phyloP scores from a whole-genome alignment of 768 basidiomycete genomes.

The Tricholoma furcatifolium region DNA sequence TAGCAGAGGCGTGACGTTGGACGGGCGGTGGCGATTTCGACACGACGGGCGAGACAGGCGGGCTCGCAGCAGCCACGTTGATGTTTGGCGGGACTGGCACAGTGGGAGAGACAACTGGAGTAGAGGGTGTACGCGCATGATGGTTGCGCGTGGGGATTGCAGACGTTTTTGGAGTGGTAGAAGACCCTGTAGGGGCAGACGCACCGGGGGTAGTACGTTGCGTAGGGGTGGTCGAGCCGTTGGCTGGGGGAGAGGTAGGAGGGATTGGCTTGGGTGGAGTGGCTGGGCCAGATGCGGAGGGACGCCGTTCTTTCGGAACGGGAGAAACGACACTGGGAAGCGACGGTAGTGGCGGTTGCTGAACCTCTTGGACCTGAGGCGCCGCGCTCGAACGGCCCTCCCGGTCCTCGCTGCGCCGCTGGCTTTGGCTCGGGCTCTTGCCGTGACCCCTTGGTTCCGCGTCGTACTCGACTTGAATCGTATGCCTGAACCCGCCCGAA shows the following conservation, averaged over 20 bases:
- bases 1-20: constrained; percentile 68
- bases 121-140: constrained; percentile 11
- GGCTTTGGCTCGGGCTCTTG: constrained; percentile 21
- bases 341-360: background rate
- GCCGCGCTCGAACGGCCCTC: constrained; percentile 6
- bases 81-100: constrained; percentile 25
- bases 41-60: constrained; percentile 33
- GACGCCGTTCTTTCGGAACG: constrained; percentile 29
- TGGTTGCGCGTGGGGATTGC: constrained; percentile 7
- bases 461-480: constrained; percentile 96
- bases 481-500: constrained; percentile 65
- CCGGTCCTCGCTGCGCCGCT: constrained; percentile 32
- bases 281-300: constrained; percentile 20
- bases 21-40: constrained; percentile 11
- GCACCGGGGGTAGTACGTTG: background rate
- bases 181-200: background rate
- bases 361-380: background rate
- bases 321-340: constrained; percentile 9
- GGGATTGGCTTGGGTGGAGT: constrained; percentile 33
- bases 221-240: background rate
- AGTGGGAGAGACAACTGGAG: constrained; percentile 2
- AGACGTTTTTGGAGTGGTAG: background rate
- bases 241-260: constrained; percentile 13
- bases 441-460: constrained; percentile 37
- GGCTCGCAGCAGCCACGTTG: constrained; percentile 36